These are phyloP conservation scores for Thozetella sp. DNA, from an alignment of 495 filamentous ascomycete species.

Conservation along the genomic window DNA sequence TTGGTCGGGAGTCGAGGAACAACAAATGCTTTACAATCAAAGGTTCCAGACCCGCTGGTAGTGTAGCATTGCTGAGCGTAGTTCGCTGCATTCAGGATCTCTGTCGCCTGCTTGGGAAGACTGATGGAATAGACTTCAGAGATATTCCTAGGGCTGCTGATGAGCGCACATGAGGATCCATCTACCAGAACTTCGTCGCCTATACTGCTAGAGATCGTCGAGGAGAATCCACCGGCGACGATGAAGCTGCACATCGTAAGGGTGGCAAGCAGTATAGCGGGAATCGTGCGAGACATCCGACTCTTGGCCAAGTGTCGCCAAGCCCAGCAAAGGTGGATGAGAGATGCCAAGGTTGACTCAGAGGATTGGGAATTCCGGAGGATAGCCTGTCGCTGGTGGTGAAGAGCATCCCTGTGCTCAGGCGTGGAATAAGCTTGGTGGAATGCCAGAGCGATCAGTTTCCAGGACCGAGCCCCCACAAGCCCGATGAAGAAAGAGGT, in stretches of 20 bases:
- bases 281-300: neutral
- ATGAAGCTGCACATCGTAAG: neutral
- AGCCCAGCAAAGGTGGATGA: neutral
- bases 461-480: conserved; percentile 9
- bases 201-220: too few species aligned
- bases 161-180: too few species aligned
- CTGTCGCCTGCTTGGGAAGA: neutral
- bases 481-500: conserved; percentile 9
- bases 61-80: conserved; percentile 12
- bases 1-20: neutral
- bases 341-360: neutral
- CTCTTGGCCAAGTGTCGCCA: neutral
- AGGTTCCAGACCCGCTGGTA: neutral
- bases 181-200: too few species aligned
- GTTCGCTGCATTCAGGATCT: neutral
- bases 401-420: conserved; percentile 3
- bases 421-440: conserved; percentile 2
- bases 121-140: neutral
- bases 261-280: neutral
- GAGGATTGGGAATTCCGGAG: conserved; percentile 9
- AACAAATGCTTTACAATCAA: conserved; percentile 4
- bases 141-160: neutral
- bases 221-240: too few species aligned
- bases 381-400: conserved; percentile 14
- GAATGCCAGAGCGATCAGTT: conserved; percentile 1